Base-by-base conservation (phyloP, 176 grass and related monocot genomes). In the Oryza meyeriana region DNA sequence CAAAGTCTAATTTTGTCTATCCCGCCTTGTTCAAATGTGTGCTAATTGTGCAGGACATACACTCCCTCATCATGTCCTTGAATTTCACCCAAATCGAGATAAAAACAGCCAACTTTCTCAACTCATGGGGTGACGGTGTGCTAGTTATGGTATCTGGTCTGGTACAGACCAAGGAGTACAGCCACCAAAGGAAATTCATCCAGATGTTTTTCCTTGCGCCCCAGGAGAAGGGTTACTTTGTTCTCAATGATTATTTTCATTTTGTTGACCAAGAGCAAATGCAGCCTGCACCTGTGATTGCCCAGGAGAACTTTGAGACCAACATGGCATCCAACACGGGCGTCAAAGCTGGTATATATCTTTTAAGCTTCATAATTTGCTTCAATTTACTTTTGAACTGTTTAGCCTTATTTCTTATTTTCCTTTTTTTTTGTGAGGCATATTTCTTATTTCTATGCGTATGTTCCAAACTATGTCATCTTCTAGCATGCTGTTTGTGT, bases 171-270 rank as follows among this genome's bases (percentile, higher is more conserved):
- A 89, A 87, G 70, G 97, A 94, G 39, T 95, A 93, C 68, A 85
- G 5, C 74, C 57, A 85, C 57, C 86, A 90, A 77, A 94, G 91
- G 79, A 87, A 94, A 59, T 99, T 99, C 72, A 79, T 99, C 48
- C 97, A 99, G 75, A 99, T 70, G 50, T 96, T 99, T 72, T 95
- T 99, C 78, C 87, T 99, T 78, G 97, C 97, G 2, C 97, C 97
- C 0, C 97, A 99, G 71, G 96, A 99, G 83, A 95, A 99, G 79
- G 97, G 97, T 30, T 99, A 92, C 79, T 99, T 94, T 91, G 91
- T 99, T 66, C 93, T 99, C 59, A 99, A 92, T 52, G 97, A 99
- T 88, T 92, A 95, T 75, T 93, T 95, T 66, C 93, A 99, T 50
- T 89, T 96, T 16, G 91, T 99, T 70, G 93, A 99, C 73, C 84